A percentile compares a stretch with the other conserved stretches of the same genome.
These are phyloP conservation scores for Microbotryum silenes-acaulis DNA, from an alignment of 1,284 basidiomycete genomes.

Conservation along the genomic window DNA sequence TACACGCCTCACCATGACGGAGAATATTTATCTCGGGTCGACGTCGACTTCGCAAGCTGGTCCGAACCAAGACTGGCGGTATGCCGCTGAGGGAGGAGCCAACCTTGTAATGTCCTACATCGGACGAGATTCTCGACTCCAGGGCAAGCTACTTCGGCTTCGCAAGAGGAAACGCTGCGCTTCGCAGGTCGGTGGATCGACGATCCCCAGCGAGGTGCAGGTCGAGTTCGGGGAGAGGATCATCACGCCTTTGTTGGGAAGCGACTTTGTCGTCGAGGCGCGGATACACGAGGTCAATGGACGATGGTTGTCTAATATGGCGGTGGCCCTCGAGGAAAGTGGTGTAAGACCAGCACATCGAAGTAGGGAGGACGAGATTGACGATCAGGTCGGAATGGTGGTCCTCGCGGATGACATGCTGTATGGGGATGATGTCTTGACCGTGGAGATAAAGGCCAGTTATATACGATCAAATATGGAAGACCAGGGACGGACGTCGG, in stretches of 20 bases:
- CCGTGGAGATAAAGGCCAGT: constrained; percentile 78
- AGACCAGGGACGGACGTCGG: neutral
- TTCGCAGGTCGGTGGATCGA: neutral
- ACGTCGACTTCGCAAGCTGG: too few species aligned
- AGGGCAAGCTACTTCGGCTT: constrained; percentile 62
- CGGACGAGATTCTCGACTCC: constrained; percentile 48
- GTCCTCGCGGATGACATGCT: constrained; percentile 55
- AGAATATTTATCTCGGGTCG: too few species aligned
- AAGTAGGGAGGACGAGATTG: constrained; percentile 52
- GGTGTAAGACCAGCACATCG: constrained; percentile 52
- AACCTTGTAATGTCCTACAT: constrained; percentile 75
- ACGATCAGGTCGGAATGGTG: constrained; percentile 51
- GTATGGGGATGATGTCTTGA: constrained; percentile 53
- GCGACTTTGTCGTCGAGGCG: constrained; percentile 37
- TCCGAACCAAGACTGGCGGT: constrained; percentile 52
- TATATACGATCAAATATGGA: neutral
- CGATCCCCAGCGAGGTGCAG: constrained; percentile 15
- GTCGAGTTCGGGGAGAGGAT: constrained; percentile 6
- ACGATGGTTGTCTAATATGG: constrained; percentile 57
- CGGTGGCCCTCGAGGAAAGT: constrained; percentile 44
- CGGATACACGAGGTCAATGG: constrained; percentile 50
- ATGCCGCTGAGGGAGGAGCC: constrained; percentile 81
- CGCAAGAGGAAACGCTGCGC: constrained; percentile 48
- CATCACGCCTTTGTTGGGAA: constrained; percentile 15
- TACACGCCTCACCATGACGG: too few species aligned